Conservation (phyloP, 805 yeast genomes). For the Grigorovia humatica region DNA sequence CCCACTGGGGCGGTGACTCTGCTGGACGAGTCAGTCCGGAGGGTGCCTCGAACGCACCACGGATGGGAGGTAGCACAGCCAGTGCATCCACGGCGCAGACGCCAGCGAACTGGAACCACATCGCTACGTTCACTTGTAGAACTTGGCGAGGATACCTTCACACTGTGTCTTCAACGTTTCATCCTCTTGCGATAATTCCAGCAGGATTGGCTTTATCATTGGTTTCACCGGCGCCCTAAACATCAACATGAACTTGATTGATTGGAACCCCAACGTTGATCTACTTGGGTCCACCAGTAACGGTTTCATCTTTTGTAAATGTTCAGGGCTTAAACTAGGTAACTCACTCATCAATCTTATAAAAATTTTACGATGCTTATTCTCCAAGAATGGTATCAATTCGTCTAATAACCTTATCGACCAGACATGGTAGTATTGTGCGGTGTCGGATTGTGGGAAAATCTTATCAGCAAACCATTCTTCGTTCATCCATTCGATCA, state of each 20-base stretch:
- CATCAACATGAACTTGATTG: conserved; percentile 75
- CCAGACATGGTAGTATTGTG: conserved; percentile 48
- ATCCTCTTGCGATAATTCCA: conserved; percentile 18
- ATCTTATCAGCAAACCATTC: conserved; percentile 69
- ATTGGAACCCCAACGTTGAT: conserved; percentile 66
- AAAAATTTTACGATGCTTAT: conserved; percentile 68
- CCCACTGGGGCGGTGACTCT: too few species aligned
- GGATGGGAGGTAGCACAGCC: too few species aligned
- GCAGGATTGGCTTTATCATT: conserved; percentile 23
- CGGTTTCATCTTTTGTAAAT: conserved; percentile 57
- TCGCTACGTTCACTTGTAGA: conserved; percentile 6
- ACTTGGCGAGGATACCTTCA: conserved; percentile 20
- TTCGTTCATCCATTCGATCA: conserved; percentile 89
- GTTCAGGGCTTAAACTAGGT: conserved; percentile 57
- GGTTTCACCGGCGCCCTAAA: conserved; percentile 76
- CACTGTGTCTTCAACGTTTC: conserved; percentile 19
- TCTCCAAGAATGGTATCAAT: conserved; percentile 74
- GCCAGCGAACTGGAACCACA: too few species aligned
- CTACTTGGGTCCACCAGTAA: conserved; percentile 81
- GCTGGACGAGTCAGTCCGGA: not conserved
- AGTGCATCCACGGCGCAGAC: too few species aligned
- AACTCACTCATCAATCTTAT: conserved; percentile 78
- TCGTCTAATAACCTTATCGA: conserved; percentile 63
- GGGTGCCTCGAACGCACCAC: too few species aligned
- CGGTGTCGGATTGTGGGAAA: not conserved